phyloP scores from a whole-genome alignment of 257 asterid species.

The Paraleonurus japonicus region DNA sequence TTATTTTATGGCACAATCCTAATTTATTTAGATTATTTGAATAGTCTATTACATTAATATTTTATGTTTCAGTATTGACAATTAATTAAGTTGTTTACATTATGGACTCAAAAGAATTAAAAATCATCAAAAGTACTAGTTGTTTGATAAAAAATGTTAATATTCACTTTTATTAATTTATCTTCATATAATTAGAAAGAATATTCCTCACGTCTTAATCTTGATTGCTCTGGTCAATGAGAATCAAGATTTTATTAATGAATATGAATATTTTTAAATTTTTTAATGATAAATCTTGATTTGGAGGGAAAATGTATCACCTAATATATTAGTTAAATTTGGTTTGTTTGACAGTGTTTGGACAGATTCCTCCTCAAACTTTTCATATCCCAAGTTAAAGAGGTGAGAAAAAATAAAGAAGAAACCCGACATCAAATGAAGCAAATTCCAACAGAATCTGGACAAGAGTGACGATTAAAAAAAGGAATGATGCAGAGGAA shows the following conservation, averaged over 20 bases:
- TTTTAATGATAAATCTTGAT: neutral
- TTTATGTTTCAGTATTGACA: no score
- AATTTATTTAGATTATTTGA: neutral
- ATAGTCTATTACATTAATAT: neutral
- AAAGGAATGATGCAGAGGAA: slow-evolving; percentile 15
- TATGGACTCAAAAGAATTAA: neutral
- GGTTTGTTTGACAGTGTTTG: neutral
- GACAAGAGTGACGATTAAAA: slow-evolving; percentile 22
- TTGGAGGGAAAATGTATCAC: neutral
- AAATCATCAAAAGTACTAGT: neutral
- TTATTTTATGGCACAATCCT: neutral
- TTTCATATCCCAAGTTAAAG: neutral
- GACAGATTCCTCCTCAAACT: neutral
- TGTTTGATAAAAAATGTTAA: neutral
- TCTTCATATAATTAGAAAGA: neutral
- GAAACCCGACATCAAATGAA: slow-evolving; percentile 24
- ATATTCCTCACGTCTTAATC: neutral
- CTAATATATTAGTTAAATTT: neutral
- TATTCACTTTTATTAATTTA: neutral
- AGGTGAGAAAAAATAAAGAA: neutral
- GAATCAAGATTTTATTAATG: neutral
- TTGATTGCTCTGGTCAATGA: neutral
- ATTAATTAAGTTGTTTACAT: neutral
- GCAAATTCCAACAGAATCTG: slow-evolving; percentile 30
- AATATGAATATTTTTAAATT: neutral